Percentiles rank a stretch among this genome's conserved stretches.
Conservation (phyloP, 352 stramenopile genomes). For the Phytophthora vignae region DNA sequence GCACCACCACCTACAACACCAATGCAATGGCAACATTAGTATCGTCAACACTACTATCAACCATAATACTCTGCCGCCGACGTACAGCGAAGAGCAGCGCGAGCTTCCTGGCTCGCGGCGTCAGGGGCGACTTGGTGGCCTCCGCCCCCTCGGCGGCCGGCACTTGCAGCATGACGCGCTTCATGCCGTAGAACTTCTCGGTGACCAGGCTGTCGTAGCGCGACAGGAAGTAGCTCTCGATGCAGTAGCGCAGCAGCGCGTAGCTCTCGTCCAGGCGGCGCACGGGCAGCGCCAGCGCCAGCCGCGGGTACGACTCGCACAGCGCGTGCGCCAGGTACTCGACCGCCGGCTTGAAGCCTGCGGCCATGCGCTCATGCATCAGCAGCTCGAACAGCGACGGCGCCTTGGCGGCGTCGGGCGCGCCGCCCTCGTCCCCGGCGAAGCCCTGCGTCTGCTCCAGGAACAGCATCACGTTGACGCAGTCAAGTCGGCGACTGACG, state of each 20-base stretch:
- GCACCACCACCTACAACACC: conserved; percentile 59
- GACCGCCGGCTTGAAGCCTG: conserved; percentile 75
- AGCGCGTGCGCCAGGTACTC: conserved; percentile 80
- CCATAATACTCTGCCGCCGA: background rate
- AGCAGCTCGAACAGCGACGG: conserved; percentile 89
- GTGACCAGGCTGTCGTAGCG: conserved; percentile 80
- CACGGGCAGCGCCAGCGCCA: conserved; percentile 61
- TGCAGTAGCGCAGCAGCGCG: conserved; percentile 60
- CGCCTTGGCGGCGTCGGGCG: conserved; percentile 11
- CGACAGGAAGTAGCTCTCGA: conserved; percentile 80
- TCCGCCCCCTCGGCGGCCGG: conserved; percentile 4
- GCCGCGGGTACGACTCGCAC: conserved; percentile 77
- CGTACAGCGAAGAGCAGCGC: conserved; percentile 70
- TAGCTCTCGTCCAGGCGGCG: conserved; percentile 85
- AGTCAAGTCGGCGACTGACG: conserved; percentile 8
- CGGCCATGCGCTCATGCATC: conserved; percentile 89
- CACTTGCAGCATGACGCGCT: conserved; percentile 63
- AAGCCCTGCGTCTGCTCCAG: conserved; percentile 85
- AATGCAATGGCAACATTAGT: background rate
- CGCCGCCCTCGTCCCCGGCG: conserved; percentile 22
- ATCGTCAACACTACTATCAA: background rate
- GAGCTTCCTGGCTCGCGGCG: conserved; percentile 49
- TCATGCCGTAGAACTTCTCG: conserved; percentile 90
- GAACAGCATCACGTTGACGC: conserved; percentile 67
- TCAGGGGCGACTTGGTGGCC: conserved; percentile 49